phyloP scores from a whole-genome alignment of 495 filamentous ascomycete genomes.

The Hypoxylon perforatum region DNA sequence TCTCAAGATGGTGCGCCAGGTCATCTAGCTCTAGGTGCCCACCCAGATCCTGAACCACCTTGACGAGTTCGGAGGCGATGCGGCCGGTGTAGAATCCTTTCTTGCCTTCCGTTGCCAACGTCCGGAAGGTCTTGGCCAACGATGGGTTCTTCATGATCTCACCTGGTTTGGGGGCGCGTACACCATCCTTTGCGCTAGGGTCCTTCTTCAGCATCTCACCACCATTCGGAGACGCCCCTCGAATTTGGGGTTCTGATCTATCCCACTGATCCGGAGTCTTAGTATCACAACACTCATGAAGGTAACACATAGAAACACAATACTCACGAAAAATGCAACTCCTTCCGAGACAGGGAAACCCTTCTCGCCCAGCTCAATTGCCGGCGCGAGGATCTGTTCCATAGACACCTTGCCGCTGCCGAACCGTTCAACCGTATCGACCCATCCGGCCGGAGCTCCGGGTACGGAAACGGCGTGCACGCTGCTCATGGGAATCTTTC shows the following conservation, averaged over 20 bases:
- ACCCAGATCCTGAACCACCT: slow-evolving; percentile 79
- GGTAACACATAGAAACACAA: background rate
- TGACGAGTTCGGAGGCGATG: slow-evolving; percentile 81
- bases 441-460: slow-evolving; percentile 94
- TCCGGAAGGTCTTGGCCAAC: slow-evolving; percentile 83
- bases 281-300: slow-evolving; percentile 52
- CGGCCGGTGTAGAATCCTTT: slow-evolving; percentile 90
- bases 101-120: slow-evolving; percentile 83
- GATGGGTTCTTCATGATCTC: slow-evolving; percentile 89
- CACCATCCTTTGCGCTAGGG: slow-evolving; percentile 68
- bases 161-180: slow-evolving; percentile 77
- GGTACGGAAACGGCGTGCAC: slow-evolving; percentile 87
- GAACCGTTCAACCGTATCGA: slow-evolving; percentile 89
- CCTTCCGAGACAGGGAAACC: slow-evolving; percentile 91
- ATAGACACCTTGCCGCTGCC: slow-evolving; percentile 86
- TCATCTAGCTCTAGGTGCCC: slow-evolving; percentile 84
- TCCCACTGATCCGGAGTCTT: slow-evolving; percentile 32
- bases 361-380: slow-evolving; percentile 86
- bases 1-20: slow-evolving; percentile 76
- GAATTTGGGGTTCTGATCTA: slow-evolving; percentile 57
- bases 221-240: slow-evolving; percentile 81
- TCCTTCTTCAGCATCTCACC: slow-evolving; percentile 86
- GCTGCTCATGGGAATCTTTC: slow-evolving; percentile 77
- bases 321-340: slow-evolving; percentile 74
- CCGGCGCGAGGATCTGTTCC: slow-evolving; percentile 82